Conservation (phyloP, 2,329 filamentous ascomycete genomes). For the Exophiala sp. region DNA sequence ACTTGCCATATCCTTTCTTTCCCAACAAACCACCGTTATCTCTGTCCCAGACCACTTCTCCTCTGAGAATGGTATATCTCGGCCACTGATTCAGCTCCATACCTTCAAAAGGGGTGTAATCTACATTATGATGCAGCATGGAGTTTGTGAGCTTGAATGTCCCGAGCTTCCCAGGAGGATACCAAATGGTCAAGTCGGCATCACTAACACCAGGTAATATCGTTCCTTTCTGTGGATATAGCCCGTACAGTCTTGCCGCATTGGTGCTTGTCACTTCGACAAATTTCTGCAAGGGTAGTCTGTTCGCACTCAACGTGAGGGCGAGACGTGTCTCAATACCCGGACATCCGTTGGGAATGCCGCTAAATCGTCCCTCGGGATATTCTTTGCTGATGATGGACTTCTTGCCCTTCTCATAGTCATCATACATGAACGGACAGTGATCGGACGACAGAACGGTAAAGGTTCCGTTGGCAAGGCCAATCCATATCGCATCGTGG, state of each 20-base stretch:
- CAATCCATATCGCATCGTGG: slow-evolving; percentile 51
- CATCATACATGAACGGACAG: slow-evolving; percentile 50
- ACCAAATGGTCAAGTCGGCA: slow-evolving; percentile 59
- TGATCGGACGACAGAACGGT: slow-evolving; percentile 53
- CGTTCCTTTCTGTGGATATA: slow-evolving; percentile 51
- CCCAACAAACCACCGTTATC: slow-evolving; percentile 54
- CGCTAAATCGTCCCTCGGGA: slow-evolving; percentile 49
- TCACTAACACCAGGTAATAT: slow-evolving; percentile 50
- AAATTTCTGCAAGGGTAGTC: slow-evolving; percentile 48
- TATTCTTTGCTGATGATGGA: slow-evolving; percentile 44
- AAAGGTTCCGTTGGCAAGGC: slow-evolving; percentile 53
- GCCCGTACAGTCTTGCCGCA: slow-evolving; percentile 56
- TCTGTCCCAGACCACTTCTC: slow-evolving; percentile 51
- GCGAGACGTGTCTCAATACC: slow-evolving; percentile 57
- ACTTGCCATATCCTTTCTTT: slow-evolving; percentile 48
- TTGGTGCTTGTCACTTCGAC: slow-evolving; percentile 56
- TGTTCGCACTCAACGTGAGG: slow-evolving; percentile 41
- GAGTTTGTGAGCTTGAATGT: slow-evolving; percentile 49
- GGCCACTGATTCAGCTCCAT: slow-evolving; percentile 58
- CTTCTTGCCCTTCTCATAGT: slow-evolving; percentile 49
- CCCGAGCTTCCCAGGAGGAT: slow-evolving; percentile 44
- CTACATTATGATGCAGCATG: slow-evolving; percentile 59
- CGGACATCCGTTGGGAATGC: slow-evolving; percentile 58
- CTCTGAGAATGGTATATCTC: slow-evolving; percentile 57
- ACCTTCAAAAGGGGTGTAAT: slow-evolving; percentile 63